phyloP scores from a whole-genome alignment of 2,329 filamentous ascomycete species.

The Pseudocercospora vitis region DNA sequence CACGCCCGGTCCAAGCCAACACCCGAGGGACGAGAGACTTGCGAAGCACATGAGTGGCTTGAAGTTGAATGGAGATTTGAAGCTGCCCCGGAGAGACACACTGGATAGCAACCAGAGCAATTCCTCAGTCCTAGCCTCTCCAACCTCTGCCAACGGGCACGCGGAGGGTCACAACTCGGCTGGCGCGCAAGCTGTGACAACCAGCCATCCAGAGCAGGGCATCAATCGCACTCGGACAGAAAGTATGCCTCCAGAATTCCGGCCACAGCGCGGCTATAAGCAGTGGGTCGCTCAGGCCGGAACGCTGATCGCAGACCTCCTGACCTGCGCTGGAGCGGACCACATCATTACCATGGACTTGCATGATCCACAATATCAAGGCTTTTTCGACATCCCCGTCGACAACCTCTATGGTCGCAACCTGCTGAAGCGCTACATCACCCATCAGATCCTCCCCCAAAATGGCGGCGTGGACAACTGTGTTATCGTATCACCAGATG shows the following conservation, averaged over 20 bases:
- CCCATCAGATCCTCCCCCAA: conserved; percentile 80
- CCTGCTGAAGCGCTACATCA: conserved; percentile 67
- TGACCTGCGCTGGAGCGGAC: conserved; percentile 93
- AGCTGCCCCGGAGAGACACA: conserved; percentile 32
- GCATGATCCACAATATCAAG: conserved; percentile 94
- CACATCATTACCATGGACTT: conserved; percentile 98
- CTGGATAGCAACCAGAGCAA: conserved; percentile 36
- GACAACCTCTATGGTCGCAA: conserved; percentile 92
- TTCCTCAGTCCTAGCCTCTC: conserved; percentile 22
- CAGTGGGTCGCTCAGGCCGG: conserved; percentile 98
- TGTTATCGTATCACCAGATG: conserved; percentile 93
- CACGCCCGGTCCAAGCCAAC: conserved; percentile 73
- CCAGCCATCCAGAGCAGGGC: conserved; percentile 3
- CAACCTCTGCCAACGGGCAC: conserved; percentile 12
- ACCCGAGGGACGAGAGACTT: conserved; percentile 47
- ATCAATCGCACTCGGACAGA: conserved; percentile 1
- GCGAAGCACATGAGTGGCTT: conserved; percentile 72
- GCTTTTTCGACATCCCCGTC: conserved; percentile 97
- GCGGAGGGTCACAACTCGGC: background rate
- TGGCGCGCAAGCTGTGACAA: background rate
- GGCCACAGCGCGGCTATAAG: conserved; percentile 90
- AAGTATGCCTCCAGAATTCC: conserved; percentile 59
- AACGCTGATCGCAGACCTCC: conserved; percentile 86
- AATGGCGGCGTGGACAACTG: conserved; percentile 54
- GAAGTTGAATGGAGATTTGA: conserved; percentile 46